phyloP scores from a whole-genome alignment of 2,329 filamentous ascomycete genomes.

The Phoma sp. region DNA sequence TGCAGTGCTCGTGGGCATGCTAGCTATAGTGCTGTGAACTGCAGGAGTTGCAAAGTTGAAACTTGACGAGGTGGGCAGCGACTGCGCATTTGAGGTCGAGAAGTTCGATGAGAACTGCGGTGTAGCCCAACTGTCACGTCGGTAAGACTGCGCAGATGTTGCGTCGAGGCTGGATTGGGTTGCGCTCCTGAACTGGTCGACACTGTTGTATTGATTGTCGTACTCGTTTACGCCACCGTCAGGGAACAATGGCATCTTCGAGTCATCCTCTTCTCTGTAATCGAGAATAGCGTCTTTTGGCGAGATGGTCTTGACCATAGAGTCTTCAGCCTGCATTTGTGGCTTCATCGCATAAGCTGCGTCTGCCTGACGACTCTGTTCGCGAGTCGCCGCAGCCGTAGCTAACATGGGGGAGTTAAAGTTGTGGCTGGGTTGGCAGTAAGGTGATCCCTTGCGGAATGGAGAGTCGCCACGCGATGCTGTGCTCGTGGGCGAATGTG shows the following conservation, averaged over 20 bases:
- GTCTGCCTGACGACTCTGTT: conserved; percentile 68
- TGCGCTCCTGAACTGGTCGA: conserved; percentile 48
- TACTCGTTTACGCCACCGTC: conserved; percentile 62
- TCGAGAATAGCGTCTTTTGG: conserved; percentile 91
- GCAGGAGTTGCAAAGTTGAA: conserved; percentile 57
- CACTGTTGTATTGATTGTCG: conserved; percentile 51
- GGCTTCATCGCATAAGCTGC: conserved; percentile 53
- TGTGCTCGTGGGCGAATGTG: conserved; percentile 60
- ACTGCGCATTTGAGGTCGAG: conserved; percentile 36
- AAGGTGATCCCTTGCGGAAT: conserved; percentile 71
- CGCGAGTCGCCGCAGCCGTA: conserved; percentile 65
- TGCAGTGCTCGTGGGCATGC: conserved; percentile 40
- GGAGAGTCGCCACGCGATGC: conserved; percentile 75
- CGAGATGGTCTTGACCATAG: conserved; percentile 81
- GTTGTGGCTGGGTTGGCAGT: conserved; percentile 51
- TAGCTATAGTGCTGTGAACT: conserved; percentile 41
- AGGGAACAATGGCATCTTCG: conserved; percentile 76
- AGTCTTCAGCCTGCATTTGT: conserved; percentile 49
- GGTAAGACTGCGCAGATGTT: conserved; percentile 42
- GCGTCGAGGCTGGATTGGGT: conserved; percentile 46
- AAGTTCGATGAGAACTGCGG: conserved; percentile 45
- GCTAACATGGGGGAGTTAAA: conserved; percentile 55
- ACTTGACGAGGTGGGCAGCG: conserved; percentile 41
- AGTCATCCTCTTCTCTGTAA: conserved; percentile 75
- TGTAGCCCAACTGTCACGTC: conserved; percentile 44